Conservation (phyloP, 2,329 filamentous ascomycete genomes). For the Alternaria solani region DNA sequence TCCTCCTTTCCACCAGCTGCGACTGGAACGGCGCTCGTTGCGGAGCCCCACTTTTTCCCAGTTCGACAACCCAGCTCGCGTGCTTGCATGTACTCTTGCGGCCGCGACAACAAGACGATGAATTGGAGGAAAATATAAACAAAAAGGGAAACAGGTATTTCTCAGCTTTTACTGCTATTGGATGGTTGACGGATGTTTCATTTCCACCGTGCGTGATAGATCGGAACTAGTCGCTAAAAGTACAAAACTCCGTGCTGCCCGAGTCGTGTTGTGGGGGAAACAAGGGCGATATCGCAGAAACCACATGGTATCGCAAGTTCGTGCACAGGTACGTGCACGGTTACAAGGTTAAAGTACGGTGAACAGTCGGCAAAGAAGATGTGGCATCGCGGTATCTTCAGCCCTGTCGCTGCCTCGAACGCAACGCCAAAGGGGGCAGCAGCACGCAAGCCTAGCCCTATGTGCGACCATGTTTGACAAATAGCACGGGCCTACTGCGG, state of each 20-base stretch:
- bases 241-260: conserved; percentile 11
- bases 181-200: neutral
- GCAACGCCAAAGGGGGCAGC: conserved; percentile 10
- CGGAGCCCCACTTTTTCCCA: too few relatives aligned
- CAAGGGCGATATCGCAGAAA: conserved; percentile 5
- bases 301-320: conserved; percentile 13
- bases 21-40: neutral
- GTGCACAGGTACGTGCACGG: neutral
- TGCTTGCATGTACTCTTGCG: too few relatives aligned
- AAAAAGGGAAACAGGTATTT: conserved; percentile 15
- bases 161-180: too few relatives aligned
- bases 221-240: conserved; percentile 17
- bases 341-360: conserved; percentile 7
- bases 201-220: conserved; percentile 6
- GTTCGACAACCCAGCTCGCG: too few relatives aligned
- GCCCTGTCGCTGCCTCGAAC: neutral
- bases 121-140: neutral
- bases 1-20: neutral
- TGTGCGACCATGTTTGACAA: neutral
- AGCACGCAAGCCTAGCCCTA: neutral
- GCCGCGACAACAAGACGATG: too few relatives aligned
- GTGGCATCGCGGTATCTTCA: neutral
- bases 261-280: conserved; percentile 13
- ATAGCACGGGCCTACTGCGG: conserved; percentile 54
- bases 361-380: conserved; percentile 7